phyloP scores from a whole-genome alignment of 1,139 yeast species.

The Diutina mesorugosa region DNA sequence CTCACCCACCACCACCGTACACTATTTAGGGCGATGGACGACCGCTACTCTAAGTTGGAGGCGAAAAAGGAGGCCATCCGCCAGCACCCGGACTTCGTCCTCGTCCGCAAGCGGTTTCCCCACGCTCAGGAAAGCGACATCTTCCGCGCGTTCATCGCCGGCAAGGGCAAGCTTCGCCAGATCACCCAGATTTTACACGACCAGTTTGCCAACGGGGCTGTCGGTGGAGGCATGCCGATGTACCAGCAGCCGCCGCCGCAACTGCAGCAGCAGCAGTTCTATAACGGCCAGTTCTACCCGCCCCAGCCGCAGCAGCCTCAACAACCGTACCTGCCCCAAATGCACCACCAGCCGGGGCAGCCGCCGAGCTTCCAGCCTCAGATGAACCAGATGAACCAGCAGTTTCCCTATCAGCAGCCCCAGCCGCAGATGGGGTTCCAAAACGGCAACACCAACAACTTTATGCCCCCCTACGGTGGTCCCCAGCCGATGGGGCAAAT shows the following conservation, averaged over 20 bases:
- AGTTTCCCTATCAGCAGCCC: neutral
- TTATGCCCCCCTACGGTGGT: constrained; percentile 19
- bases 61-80: neutral
- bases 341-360: neutral
- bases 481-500: constrained; percentile 4
- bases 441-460: constrained; percentile 22
- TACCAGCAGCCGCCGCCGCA: constrained; percentile 7
- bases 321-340: neutral
- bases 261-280: neutral
- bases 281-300: constrained; percentile 2
- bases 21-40: neutral
- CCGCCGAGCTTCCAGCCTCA: neutral
- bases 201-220: constrained; percentile 17
- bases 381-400: neutral
- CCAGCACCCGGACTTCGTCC: constrained; percentile 27
- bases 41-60: neutral
- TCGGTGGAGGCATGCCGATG: constrained; percentile 7
- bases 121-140: constrained; percentile 37
- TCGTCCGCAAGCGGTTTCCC: constrained; percentile 34
- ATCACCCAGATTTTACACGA: constrained; percentile 37
- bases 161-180: constrained; percentile 42
- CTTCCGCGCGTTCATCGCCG: constrained; percentile 48
- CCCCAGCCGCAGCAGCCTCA: neutral
- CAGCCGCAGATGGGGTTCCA: constrained; percentile 10
- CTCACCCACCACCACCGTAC: neutral